A percentile compares a stretch with the other conserved stretches of the same genome.
phyloP scores from a whole-genome alignment of 2,329 filamentous ascomycete species.

The Botryosphaeria dothidea region DNA sequence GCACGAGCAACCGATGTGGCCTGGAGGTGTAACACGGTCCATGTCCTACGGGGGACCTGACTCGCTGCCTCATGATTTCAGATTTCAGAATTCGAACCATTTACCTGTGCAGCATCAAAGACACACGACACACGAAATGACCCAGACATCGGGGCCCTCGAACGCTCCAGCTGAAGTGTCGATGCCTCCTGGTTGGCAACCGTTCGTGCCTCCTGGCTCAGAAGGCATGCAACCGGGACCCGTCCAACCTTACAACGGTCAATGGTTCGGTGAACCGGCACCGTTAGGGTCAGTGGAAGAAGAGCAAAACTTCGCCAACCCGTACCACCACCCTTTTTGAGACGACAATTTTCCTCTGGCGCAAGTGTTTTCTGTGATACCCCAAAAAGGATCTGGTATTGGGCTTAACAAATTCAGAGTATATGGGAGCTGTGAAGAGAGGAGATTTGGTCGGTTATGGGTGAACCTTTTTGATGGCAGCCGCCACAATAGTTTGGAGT shows the following conservation, averaged over 20 bases:
- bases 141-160: not conserved
- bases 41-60: constrained; percentile 45
- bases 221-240: constrained; percentile 9
- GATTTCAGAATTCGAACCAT: constrained; percentile 1
- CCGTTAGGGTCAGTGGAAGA: constrained; percentile 15
- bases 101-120: not conserved
- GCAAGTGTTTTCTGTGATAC: constrained; percentile 19
- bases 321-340: constrained; percentile 17
- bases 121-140: constrained; percentile 1
- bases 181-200: constrained; percentile 5
- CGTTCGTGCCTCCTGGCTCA: not conserved
- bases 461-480: not conserved
- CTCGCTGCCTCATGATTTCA: constrained; percentile 34
- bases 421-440: not conserved
- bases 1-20: constrained; percentile 32
- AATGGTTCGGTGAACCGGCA: constrained; percentile 6
- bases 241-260: constrained; percentile 11
- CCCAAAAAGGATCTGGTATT: constrained; percentile 15
- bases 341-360: constrained; percentile 4
- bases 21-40: constrained; percentile 32
- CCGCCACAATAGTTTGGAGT: not conserved
- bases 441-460: not conserved
- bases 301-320: constrained; percentile 1
- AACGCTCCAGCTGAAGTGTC: not conserved
- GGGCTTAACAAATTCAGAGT: not conserved